A percentile compares a stretch with the other conserved stretches of the same genome.
phyloP scores from a whole-genome alignment of 495 filamentous ascomycete species.

The Antarctomyces pellizariae region DNA sequence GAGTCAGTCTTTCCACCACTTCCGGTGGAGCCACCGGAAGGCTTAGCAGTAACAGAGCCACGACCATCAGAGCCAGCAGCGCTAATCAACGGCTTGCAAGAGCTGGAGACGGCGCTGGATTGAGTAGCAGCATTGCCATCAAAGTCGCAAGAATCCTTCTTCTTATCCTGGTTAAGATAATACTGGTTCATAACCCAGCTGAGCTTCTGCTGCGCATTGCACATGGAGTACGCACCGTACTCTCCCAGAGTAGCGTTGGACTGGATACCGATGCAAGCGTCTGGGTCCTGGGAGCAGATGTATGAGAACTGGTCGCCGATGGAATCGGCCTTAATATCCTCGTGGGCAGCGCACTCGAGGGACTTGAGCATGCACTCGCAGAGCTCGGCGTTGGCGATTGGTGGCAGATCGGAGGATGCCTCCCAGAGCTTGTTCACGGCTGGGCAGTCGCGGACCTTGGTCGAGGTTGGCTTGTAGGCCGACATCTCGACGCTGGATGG shows the following conservation, averaged over 20 bases:
- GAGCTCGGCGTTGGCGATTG: slow-evolving; percentile 45
- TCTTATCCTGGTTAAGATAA: slow-evolving; percentile 37
- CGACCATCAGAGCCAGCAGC: slow-evolving; percentile 38
- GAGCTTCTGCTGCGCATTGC: slow-evolving; percentile 51
- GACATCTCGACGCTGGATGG: slow-evolving; percentile 39
- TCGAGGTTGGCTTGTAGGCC: slow-evolving; percentile 60
- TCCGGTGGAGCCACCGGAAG: slow-evolving; percentile 20
- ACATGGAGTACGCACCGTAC: slow-evolving; percentile 87
- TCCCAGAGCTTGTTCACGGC: slow-evolving; percentile 36
- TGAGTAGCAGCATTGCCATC: slow-evolving; percentile 35
- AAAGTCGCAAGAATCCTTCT: slow-evolving; percentile 50
- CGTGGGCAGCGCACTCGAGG: slow-evolving; percentile 41
- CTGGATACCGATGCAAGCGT: slow-evolving; percentile 42
- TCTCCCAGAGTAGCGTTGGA: slow-evolving; percentile 44
- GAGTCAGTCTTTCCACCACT: slow-evolving; percentile 15
- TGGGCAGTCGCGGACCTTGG: slow-evolving; percentile 48
- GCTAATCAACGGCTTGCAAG: slow-evolving; percentile 28
- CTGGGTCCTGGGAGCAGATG: slow-evolving; percentile 36
- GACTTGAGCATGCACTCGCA: slow-evolving; percentile 64
- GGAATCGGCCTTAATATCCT: slow-evolving; percentile 17
- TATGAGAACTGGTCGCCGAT: slow-evolving; percentile 44
- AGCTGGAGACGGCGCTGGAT: slow-evolving; percentile 10
- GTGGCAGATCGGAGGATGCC: slow-evolving; percentile 49
- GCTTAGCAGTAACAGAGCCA: slow-evolving; percentile 33
- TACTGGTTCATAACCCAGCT: slow-evolving; percentile 64